Base-by-base conservation (phyloP, 352 stramenopile species). In the Pythium guiyangense region DNA sequence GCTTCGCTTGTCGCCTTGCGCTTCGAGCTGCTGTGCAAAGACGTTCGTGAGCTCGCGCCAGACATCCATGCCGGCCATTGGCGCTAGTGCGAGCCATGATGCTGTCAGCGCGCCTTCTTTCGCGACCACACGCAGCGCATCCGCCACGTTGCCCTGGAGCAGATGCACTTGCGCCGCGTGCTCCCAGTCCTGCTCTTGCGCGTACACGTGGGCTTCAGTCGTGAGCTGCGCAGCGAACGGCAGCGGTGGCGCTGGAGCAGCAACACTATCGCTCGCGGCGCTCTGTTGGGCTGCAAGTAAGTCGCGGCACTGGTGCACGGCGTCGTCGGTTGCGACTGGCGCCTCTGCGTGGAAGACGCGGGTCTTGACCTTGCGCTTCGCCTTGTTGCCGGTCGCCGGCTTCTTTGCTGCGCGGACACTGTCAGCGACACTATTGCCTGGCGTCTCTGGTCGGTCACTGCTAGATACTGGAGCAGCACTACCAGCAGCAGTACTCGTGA, bases 31-130 rank as follows among this genome's bases (percentile, higher is more conserved):
- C 1, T 61, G 62, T 1, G 83, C 80, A 22, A 87, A 93, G 25
- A 90, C 50, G 27, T 71, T 70, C 3, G 77, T 76, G 47, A 88
- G 63, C 43, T 93, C 77, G 29, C 74, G 67, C 83, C 83, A 93
- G 18, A 90, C 69, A 25, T 88, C 75, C 48, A 84, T 49, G 2
- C 84, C 84, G n/a, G 73, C 80, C 75, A 88, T 85, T 1, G 84
- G 80, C 25, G 84, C 80, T 27, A 84, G 73, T 2, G 80, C 66
- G n/a, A 93, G 63, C 80, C 80, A 93, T 8, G 62, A 66, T 25
- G 70, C 44, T 25, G 57, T 71, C 14, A 93, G 61, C 25, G 54
- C 52, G 37, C 65, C 60, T 62, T 87, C 72, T 25, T 71, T 73
- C 5, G 75, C 69, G 12, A 93, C 70, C 0, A 91, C 43, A 9